phyloP scores from a whole-genome alignment of 805 yeast species.

The Danielia oregonensis region DNA sequence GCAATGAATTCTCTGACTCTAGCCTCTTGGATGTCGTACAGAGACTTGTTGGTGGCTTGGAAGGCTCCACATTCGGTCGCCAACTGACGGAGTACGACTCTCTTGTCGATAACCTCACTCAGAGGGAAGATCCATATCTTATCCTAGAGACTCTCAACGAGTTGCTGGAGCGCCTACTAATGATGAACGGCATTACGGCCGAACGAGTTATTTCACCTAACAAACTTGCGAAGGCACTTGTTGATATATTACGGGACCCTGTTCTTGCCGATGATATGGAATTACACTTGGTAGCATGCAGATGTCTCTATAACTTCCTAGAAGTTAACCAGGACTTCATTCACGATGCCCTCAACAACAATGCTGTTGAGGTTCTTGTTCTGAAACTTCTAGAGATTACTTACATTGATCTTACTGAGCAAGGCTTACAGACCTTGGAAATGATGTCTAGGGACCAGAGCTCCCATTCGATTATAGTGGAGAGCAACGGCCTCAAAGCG shows the following conservation, averaged over 20 bases:
- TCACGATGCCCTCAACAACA: slow-evolving; percentile 57
- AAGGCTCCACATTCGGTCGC: slow-evolving; percentile 12
- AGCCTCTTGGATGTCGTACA: slow-evolving; percentile 32
- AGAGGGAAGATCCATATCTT: slow-evolving; percentile 54
- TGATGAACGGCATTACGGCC: slow-evolving; percentile 63
- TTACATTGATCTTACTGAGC: slow-evolving; percentile 90
- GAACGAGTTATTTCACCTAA: slow-evolving; percentile 63
- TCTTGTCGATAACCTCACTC: slow-evolving; percentile 35
- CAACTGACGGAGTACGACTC: slow-evolving; percentile 26
- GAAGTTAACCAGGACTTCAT: slow-evolving; percentile 70
- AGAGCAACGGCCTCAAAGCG: slow-evolving; percentile 58
- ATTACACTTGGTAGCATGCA: slow-evolving; percentile 75
- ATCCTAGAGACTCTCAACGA: slow-evolving; percentile 64
- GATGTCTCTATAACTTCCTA: slow-evolving; percentile 76
- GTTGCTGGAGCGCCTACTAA: slow-evolving; percentile 57
- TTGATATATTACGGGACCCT: slow-evolving; percentile 57
- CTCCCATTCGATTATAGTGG: slow-evolving; percentile 45
- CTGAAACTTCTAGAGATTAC: slow-evolving; percentile 67
- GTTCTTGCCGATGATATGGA: slow-evolving; percentile 63
- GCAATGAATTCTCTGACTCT: slow-evolving; percentile 1
- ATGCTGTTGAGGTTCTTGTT: slow-evolving; percentile 64
- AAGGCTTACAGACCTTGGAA: slow-evolving; percentile 74
- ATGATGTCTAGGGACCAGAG: slow-evolving; percentile 57
- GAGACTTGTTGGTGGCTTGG: slow-evolving; percentile 31
- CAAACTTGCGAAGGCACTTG: slow-evolving; percentile 50